These are phyloP conservation scores for Ilex paraguariensis DNA, from an alignment of 305 asterid species.

Conservation along the genomic window DNA sequence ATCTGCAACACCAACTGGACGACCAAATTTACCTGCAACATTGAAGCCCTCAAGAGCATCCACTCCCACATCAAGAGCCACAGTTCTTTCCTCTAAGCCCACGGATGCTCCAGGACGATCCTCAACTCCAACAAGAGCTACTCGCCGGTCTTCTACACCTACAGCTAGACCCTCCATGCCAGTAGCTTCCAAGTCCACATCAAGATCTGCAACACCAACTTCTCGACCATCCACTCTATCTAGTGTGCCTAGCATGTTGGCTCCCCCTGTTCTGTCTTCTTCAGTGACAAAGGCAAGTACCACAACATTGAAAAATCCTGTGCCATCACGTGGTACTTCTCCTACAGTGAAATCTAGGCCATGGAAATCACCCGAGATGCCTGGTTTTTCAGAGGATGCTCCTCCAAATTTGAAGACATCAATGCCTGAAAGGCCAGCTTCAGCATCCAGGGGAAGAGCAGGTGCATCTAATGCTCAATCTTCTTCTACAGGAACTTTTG, in stretches of 20 bases:
- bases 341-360: slow-evolving; percentile 52
- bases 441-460: slow-evolving; percentile 57
- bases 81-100: slow-evolving; percentile 32
- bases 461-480: slow-evolving; percentile 17
- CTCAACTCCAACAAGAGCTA: slow-evolving; percentile 41
- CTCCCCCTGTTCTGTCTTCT: slow-evolving; percentile 20
- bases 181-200: slow-evolving; percentile 32
- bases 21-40: slow-evolving; percentile 22
- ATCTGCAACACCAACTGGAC: slow-evolving; percentile 45
- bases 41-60: slow-evolving; percentile 37
- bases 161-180: slow-evolving; percentile 35
- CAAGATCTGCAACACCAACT: slow-evolving; percentile 57
- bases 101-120: slow-evolving; percentile 35
- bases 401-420: slow-evolving; percentile 25
- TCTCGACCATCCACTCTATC: slow-evolving; percentile 27
- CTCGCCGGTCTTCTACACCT: slow-evolving; percentile 48
- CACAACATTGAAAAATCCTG: slow-evolving; percentile 21
- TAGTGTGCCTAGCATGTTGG: slow-evolving; percentile 16
- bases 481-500: slow-evolving; percentile 16
- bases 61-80: slow-evolving; percentile 48
- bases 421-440: slow-evolving; percentile 52
- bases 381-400: slow-evolving; percentile 27
- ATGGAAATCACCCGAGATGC: slow-evolving; percentile 29
- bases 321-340: slow-evolving; percentile 33
- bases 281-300: slow-evolving; percentile 25